Conservation (phyloP, 345 rosid species). For the Syzygium jambos region DNA sequence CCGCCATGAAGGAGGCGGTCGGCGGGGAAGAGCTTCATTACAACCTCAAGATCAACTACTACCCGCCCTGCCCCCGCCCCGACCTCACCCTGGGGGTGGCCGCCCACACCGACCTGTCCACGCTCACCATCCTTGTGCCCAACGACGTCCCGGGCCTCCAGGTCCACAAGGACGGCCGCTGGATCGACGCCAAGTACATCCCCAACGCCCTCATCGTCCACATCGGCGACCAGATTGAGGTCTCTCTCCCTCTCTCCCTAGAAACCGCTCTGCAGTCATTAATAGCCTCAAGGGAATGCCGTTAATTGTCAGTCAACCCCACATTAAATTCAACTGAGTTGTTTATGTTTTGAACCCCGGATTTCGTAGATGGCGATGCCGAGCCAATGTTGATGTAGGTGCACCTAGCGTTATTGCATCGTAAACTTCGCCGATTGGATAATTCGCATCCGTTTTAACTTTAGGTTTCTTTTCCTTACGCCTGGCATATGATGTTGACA, state of each 20-base stretch:
- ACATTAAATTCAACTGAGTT: background rate
- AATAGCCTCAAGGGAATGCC: background rate
- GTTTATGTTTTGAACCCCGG: background rate
- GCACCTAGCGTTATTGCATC: background rate
- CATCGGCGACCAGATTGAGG: constrained; percentile 87
- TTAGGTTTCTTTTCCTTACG: background rate
- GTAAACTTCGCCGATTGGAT: background rate
- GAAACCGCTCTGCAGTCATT: background rate
- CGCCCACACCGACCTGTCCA: constrained; percentile 74
- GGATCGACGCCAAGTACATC: constrained; percentile 67
- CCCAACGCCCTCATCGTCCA: constrained; percentile 72
- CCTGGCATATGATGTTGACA: too few species aligned
- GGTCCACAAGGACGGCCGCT: constrained; percentile 50
- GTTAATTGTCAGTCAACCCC: background rate
- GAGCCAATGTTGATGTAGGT: background rate
- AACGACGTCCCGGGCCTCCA: constrained; percentile 87
- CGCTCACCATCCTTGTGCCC: constrained; percentile 70
- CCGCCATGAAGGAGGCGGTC: constrained; percentile 33
- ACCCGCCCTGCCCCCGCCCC: constrained; percentile 88
- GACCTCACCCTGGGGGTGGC: constrained; percentile 74
- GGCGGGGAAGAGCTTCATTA: constrained; percentile 64
- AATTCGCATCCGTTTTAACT: background rate
- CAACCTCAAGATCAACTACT: constrained; percentile 75
- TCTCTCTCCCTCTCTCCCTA: background rate
- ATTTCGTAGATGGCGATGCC: background rate